These are phyloP conservation scores for Naematelia encephala DNA, from an alignment of 768 basidiomycete genomes.

Conservation along the genomic window DNA sequence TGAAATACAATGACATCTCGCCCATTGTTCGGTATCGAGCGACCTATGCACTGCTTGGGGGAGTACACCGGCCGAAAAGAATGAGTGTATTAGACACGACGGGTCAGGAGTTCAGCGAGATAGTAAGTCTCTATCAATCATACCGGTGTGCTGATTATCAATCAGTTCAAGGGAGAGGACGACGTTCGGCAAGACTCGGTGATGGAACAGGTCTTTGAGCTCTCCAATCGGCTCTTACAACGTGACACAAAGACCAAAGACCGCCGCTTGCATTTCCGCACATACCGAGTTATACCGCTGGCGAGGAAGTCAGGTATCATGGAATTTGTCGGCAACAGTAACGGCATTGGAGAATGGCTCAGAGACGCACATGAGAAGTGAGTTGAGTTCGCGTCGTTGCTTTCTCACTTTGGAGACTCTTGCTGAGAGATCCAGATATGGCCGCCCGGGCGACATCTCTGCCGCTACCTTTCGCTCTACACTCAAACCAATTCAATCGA, in stretches of 20 bases:
- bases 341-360: conserved; percentile 65
- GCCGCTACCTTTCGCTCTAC: background rate
- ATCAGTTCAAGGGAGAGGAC: conserved; percentile 89
- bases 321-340: conserved; percentile 83
- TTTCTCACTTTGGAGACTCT: too few relatives aligned
- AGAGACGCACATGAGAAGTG: conserved; percentile 62
- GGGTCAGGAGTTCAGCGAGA: conserved; percentile 66
- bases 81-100: conserved; percentile 65
- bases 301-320: conserved; percentile 75
- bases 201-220: conserved; percentile 95
- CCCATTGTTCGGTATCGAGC: conserved; percentile 65
- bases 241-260: conserved; percentile 71
- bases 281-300: conserved; percentile 86
- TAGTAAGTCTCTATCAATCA: conserved; percentile 65
- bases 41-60: conserved; percentile 67
- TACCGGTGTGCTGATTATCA: background rate
- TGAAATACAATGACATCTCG: conserved; percentile 67
- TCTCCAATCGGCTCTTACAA: conserved; percentile 74
- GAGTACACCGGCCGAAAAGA: conserved; percentile 79
- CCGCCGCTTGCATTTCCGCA: conserved; percentile 69
- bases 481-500: conserved; percentile 23
- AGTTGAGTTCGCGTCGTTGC: conserved; percentile 27
- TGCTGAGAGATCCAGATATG: background rate
- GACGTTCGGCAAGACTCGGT: conserved; percentile 96
- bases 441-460: background rate